These are phyloP conservation scores for Miscanthus lutarioriparius DNA, from an alignment of 176 grass and related monocot genomes.

Conservation along the genomic window DNA sequence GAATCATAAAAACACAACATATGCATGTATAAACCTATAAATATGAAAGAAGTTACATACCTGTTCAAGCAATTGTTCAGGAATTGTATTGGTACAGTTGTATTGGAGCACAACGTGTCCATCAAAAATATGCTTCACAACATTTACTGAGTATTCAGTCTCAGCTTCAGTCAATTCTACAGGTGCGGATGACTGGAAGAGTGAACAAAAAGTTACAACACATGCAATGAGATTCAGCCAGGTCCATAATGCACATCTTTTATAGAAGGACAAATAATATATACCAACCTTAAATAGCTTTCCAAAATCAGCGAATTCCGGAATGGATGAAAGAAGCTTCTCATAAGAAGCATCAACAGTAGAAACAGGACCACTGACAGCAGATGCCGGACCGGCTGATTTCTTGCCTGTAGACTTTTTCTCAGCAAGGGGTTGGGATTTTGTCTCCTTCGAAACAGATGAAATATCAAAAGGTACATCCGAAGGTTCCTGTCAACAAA, in stretches of 20 bases:
- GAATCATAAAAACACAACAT: neutral
- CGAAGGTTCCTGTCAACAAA: conserved; percentile 66
- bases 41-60: conserved; percentile 37
- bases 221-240: neutral
- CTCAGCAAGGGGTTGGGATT: conserved; percentile 86
- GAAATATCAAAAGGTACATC: conserved; percentile 88
- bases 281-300: conserved; percentile 89
- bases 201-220: conserved; percentile 13
- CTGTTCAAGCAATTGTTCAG: conserved; percentile 96
- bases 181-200: conserved; percentile 82
- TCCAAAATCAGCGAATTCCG: conserved; percentile 84
- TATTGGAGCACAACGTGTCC: conserved; percentile 85
- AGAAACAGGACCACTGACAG: conserved; percentile 63
- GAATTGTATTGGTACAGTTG: conserved; percentile 98
- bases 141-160: conserved; percentile 98
- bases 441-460: conserved; percentile 75
- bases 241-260: neutral
- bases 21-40: neutral
- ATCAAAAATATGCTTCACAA: conserved; percentile 93
- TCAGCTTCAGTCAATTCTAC: conserved; percentile 97
- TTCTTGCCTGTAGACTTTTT: conserved; percentile 96
- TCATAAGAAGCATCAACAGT: conserved; percentile 80
- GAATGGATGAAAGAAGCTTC: conserved; percentile 92
- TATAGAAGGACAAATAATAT: neutral
- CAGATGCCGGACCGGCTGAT: conserved; percentile 56